phyloP scores from a whole-genome alignment of 2,329 filamentous ascomycete genomes.

The Sporothrix dimorphospora region DNA sequence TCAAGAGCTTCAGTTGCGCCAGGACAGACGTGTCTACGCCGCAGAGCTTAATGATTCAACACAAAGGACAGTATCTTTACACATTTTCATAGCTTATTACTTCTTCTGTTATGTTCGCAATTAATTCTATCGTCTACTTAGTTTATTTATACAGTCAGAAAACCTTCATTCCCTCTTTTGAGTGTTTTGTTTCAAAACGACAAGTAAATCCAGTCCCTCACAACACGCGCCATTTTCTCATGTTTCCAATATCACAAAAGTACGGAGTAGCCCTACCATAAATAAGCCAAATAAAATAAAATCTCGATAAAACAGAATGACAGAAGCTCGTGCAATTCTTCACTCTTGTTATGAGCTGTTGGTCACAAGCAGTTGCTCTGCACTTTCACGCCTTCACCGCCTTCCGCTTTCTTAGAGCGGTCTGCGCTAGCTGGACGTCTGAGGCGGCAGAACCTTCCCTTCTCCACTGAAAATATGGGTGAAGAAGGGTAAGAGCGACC shows the following conservation, averaged over 20 bases:
- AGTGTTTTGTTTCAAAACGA: no score
- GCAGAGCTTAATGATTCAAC: neutral
- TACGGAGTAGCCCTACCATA: no score
- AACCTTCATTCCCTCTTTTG: no score
- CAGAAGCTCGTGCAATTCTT: neutral
- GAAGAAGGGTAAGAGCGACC: conserved; percentile 8
- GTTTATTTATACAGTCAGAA: no score
- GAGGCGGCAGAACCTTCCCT: conserved; percentile 20
- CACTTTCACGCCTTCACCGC: neutral
- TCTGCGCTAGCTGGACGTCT: neutral
- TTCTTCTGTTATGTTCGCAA: no score
- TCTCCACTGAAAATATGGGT: conserved; percentile 22
- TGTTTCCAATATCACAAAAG: no score
- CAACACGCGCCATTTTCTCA: no score
- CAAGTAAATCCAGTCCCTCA: no score
- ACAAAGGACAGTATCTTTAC: neutral
- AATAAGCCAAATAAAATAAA: neutral
- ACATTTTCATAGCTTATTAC: neutral
- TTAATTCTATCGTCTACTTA: no score
- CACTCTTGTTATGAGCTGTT: neutral
- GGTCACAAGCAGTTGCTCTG: neutral
- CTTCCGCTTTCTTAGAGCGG: neutral
- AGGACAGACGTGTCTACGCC: neutral
- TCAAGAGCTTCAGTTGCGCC: neutral
- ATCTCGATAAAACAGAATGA: neutral